These are phyloP conservation scores for Entophlyctis luteolus DNA, from an alignment of 192 early-diverging fungal species.

Conservation along the genomic window DNA sequence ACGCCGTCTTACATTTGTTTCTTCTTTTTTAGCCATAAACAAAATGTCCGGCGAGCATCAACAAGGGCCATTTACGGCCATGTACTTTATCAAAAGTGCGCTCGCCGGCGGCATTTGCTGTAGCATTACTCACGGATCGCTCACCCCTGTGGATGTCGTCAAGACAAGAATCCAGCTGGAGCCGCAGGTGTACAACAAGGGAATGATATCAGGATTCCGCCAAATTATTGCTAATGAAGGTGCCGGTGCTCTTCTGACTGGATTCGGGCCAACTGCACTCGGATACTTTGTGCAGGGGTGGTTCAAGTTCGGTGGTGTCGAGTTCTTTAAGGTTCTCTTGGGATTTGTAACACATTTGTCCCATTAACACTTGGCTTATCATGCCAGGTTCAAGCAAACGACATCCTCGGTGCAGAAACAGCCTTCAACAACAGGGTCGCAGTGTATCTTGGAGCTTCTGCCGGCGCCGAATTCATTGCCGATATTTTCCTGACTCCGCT, in stretches of 20 bases:
- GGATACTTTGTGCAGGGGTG: too few species aligned
- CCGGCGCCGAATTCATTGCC: slow-evolving; percentile 71
- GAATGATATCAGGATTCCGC: slow-evolving; percentile 36
- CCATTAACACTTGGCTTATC: background rate
- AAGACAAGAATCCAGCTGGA: slow-evolving; percentile 72
- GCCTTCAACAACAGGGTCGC: slow-evolving; percentile 58
- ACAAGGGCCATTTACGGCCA: too few species aligned
- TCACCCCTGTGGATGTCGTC: slow-evolving; percentile 63
- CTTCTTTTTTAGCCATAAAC: too few species aligned
- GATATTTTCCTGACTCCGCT: slow-evolving; percentile 71
- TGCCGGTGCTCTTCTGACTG: slow-evolving; percentile 66
- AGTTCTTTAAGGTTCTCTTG: slow-evolving; percentile 66
- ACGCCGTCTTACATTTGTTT: too few species aligned
- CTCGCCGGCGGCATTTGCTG: slow-evolving; percentile 42
- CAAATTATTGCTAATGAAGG: slow-evolving; percentile 60
- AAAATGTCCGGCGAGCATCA: too few species aligned
- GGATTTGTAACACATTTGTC: background rate
- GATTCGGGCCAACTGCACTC: too few species aligned
- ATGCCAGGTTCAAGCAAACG: slow-evolving; percentile 58
- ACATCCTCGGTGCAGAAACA: slow-evolving; percentile 46
- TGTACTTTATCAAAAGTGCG: too few species aligned
- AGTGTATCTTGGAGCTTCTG: slow-evolving; percentile 63
- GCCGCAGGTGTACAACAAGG: slow-evolving; percentile 35
- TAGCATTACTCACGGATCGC: slow-evolving; percentile 38
- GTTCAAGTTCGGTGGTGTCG: slow-evolving; percentile 87